Evolutionary conservation across 345 rosid genomes (phyloP).

Genomic region (Passiflora organensis): DNA sequence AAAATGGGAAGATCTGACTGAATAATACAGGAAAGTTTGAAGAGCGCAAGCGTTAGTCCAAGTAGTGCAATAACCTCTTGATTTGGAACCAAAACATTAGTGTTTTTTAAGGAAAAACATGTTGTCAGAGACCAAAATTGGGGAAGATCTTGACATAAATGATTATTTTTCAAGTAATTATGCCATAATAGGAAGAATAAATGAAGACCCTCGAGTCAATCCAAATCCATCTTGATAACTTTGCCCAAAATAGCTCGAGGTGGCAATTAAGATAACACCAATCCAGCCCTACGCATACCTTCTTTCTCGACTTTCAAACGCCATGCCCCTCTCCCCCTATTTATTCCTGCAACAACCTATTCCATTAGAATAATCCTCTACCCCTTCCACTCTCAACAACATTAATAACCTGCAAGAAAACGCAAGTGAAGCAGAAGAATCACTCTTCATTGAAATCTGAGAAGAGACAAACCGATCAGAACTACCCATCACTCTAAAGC

Average conservation of each 20-base stretch:
- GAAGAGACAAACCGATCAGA: conserved; percentile 35
- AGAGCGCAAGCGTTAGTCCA: too few species aligned
- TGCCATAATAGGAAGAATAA: neutral
- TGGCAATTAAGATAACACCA: conserved; percentile 49
- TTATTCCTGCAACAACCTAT: conserved; percentile 46
- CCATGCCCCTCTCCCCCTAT: conserved; percentile 24
- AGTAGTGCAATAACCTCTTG: too few species aligned
- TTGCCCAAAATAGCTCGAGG: conserved; percentile 18
- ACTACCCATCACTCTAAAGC: conserved; percentile 35
- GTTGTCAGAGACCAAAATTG: too few species aligned
- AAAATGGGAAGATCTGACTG: too few species aligned
- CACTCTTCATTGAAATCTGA: conserved; percentile 16
- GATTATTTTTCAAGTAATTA: too few species aligned
- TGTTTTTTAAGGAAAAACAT: too few species aligned
- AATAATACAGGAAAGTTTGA: too few species aligned
- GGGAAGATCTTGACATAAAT: neutral
- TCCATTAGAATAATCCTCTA: conserved; percentile 36
- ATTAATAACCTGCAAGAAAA: conserved; percentile 33
- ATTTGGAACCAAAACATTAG: too few species aligned
- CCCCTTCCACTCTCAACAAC: conserved; percentile 25
- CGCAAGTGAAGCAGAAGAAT: conserved; percentile 27
- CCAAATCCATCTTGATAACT: conserved; percentile 26
- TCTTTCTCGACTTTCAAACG: conserved; percentile 37
- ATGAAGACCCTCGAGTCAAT: conserved; percentile 66
- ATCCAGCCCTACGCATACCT: conserved; percentile 28